These are phyloP conservation scores for Gypsophila paniculata DNA, from an alignment of 179 eudicot species.

Conservation along the genomic window DNA sequence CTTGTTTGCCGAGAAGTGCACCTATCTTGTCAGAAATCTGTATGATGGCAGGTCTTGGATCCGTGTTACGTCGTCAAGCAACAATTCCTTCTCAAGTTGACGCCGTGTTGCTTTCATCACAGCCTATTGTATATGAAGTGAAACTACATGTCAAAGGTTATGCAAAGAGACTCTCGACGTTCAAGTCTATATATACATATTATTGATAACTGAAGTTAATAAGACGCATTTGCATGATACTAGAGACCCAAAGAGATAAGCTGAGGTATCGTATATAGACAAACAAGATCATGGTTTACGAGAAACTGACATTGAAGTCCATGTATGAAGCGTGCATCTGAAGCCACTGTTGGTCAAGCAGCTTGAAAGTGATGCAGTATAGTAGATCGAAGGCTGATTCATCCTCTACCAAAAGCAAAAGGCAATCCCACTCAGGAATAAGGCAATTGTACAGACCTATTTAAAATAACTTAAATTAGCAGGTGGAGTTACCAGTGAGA, in stretches of 20 bases:
- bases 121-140: slow-evolving; percentile 37
- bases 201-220: neutral
- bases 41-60: slow-evolving; percentile 88
- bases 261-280: neutral
- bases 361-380: slow-evolving; percentile 44
- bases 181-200: too few relatives aligned
- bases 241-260: neutral
- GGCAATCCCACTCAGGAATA: slow-evolving; percentile 3
- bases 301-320: slow-evolving; percentile 48
- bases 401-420: slow-evolving; percentile 35
- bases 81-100: slow-evolving; percentile 81
- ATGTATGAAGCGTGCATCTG: slow-evolving; percentile 56
- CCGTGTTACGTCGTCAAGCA: slow-evolving; percentile 62
- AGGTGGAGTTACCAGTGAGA: slow-evolving; percentile 53
- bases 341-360: slow-evolving; percentile 47
- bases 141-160: neutral
- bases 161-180: neutral
- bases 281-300: neutral
- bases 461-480: neutral
- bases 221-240: neutral
- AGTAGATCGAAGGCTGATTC: slow-evolving; percentile 47
- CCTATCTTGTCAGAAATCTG: slow-evolving; percentile 53
- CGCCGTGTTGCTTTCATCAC: slow-evolving; percentile 97
- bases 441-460: slow-evolving; percentile 1
- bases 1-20: neutral